Conservation (phyloP, 139 green algal genomes). For the Chlorella sorokiniana region DNA sequence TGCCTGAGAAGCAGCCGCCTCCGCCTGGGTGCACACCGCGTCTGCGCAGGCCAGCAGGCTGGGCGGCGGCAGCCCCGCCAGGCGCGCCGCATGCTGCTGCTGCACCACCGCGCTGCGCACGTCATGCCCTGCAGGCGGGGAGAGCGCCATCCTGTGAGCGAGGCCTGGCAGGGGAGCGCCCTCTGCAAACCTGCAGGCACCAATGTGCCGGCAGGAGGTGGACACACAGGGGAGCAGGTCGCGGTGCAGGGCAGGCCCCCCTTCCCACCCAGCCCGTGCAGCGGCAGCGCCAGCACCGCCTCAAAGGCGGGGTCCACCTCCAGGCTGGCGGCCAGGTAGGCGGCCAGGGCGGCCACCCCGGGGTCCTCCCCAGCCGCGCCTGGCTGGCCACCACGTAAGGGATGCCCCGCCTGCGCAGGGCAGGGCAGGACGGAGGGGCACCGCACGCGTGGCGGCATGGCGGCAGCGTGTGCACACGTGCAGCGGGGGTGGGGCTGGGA, state of each 20-base stretch:
- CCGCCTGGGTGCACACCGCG: constrained; percentile 6
- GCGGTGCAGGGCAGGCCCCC: not conserved
- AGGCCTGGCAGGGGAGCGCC: no score
- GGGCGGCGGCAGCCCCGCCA: not conserved
- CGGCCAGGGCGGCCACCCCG: not conserved
- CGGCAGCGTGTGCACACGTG: not conserved
- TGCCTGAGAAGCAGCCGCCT: not conserved
- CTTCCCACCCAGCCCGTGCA: not conserved
- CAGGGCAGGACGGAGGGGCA: not conserved
- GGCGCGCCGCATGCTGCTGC: not conserved
- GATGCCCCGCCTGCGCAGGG: not conserved
- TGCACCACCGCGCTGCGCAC: not conserved
- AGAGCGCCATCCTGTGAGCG: no score
- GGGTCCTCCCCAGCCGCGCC: constrained; percentile 1
- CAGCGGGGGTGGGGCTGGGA: not conserved
- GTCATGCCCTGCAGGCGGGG: constrained; percentile 1
- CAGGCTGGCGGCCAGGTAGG: constrained; percentile 11
- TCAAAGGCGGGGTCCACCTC: constrained; percentile 8
- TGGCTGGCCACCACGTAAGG: not conserved
- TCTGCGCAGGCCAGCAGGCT: constrained; percentile 27
- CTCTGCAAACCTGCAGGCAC: no score
- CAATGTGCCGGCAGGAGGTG: not conserved
- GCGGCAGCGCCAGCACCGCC: not conserved
- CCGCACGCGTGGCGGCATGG: not conserved
- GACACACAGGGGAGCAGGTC: not conserved